Evolutionary conservation across 1,284 basidiomycete genomes (phyloP).

Genomic region (Phylloporus sp.): DNA sequence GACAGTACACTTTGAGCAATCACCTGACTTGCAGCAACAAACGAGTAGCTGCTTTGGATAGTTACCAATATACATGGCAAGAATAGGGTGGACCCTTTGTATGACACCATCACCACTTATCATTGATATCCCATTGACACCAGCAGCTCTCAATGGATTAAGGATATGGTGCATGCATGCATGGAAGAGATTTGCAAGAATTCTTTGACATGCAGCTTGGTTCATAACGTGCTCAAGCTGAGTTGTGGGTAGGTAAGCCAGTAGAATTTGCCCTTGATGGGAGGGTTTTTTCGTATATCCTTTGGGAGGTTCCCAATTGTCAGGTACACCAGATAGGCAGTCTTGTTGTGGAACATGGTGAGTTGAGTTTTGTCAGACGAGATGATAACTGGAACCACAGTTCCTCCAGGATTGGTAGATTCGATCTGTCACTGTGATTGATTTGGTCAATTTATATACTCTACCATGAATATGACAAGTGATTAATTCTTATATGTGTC

Average conservation of each 20-base stretch:
- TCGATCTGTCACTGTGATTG: not conserved
- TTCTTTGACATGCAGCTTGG: slow-evolving; percentile 4
- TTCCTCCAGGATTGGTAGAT: not conserved
- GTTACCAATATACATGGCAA: slow-evolving; percentile 1
- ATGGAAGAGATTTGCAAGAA: slow-evolving; percentile 27
- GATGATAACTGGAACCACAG: slow-evolving; percentile 16
- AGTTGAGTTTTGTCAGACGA: slow-evolving; percentile 19
- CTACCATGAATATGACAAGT: too few relatives aligned
- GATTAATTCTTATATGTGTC: not conserved
- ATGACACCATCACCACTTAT: slow-evolving; percentile 21
- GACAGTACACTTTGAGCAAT: slow-evolving; percentile 10
- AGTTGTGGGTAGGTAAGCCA: slow-evolving; percentile 29
- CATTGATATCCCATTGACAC: not conserved
- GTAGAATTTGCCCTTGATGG: slow-evolving; percentile 12
- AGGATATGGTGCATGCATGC: slow-evolving; percentile 24
- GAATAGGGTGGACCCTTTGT: slow-evolving; percentile 15
- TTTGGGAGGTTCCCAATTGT: slow-evolving; percentile 27
- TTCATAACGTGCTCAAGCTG: too few relatives aligned
- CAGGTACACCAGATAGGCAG: slow-evolving; percentile 28
- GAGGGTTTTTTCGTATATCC: slow-evolving; percentile 5
- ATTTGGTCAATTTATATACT: too few relatives aligned
- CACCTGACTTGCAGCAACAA: slow-evolving; percentile 15
- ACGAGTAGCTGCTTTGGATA: slow-evolving; percentile 18
- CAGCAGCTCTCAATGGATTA: not conserved
- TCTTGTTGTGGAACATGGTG: slow-evolving; percentile 23